Evolutionary conservation across 192 early-diverging fungal species (phyloP), one percentile per base, ranked within the genome.

Genomic region (Entomortierella lignicola): DNA sequence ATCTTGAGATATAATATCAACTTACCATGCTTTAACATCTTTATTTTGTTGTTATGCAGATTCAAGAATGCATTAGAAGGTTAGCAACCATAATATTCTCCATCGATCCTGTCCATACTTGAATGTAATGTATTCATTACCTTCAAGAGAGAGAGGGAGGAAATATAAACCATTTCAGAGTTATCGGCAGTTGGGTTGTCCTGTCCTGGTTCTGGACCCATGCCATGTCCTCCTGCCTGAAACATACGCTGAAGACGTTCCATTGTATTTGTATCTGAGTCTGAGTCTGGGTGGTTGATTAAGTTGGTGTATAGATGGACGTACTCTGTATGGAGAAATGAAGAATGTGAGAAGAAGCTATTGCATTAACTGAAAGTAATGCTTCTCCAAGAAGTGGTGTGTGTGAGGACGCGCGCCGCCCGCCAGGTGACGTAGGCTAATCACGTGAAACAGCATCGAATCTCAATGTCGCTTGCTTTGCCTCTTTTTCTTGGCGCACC

Each of bases 81-180:
- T 37, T 10, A 37, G 34, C 34, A 37, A 37, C 34, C 4, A 37
- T 10, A 10, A n/a, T n/a, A n/a, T n/a, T 37, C 34, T 37, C 34
- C 34, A 37, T 4, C 34, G 3, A n/a, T 29, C 7, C 23, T 8
- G 8, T 54, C 52, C 5, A 10, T 25, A 44, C 29, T 13, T n/a
- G 27, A 60, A 34, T 60, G 34, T 47, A 54, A n/a, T 31, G 34
- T 21, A 44, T 11, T 23, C 20, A n/a, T 56, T 83, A 95, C 92
- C 87, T 99, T 99, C 32, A 99, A 86, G 26, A 99, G 86, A 0
- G 98, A 96, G 27, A 99, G 91, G 10, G 97, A 99, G 32, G 98
- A 99, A 67, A 99, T 99, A 86, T 99, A 95, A 21, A 99, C 94
- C 86, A 96, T 97, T 85, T 99, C 98, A 27, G 98, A 92, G 60